These are phyloP conservation scores for Oehlia diaphana DNA, from an alignment of 192 early-diverging fungal genomes.

Conservation along the genomic window DNA sequence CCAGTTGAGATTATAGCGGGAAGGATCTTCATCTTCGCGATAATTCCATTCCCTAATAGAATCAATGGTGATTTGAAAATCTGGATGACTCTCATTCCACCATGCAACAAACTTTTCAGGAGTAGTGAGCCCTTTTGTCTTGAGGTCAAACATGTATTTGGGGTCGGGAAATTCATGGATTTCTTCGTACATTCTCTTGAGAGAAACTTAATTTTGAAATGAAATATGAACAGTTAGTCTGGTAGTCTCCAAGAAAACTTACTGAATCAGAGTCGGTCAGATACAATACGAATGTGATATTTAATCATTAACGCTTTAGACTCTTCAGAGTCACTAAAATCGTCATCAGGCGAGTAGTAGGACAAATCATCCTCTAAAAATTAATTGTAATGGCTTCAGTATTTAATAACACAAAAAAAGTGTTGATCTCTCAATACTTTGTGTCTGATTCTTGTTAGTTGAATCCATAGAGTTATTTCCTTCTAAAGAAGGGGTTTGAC, in stretches of 20 bases:
- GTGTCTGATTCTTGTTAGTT: slow-evolving; percentile 17
- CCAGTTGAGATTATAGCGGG: slow-evolving; percentile 9
- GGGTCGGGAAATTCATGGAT: slow-evolving; percentile 9
- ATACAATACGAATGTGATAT: not conserved
- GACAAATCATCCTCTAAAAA: slow-evolving; percentile 16
- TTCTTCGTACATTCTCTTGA: slow-evolving; percentile 17
- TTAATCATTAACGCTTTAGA: not conserved
- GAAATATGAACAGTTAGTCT: not conserved
- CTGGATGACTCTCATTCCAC: slow-evolving; percentile 19
- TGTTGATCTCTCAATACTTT: not conserved
- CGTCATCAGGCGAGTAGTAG: slow-evolving; percentile 10
- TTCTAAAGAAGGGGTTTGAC: not conserved
- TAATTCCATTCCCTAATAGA: slow-evolving; percentile 23
- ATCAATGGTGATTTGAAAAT: slow-evolving; percentile 18
- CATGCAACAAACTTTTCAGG: slow-evolving; percentile 20
- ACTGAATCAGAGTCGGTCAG: slow-evolving; percentile 18
- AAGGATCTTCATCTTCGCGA: slow-evolving; percentile 13
- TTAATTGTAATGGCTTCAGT: slow-evolving; percentile 19
- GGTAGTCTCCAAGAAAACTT: slow-evolving; percentile 8
- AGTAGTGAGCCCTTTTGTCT: slow-evolving; percentile 18
- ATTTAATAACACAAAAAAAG: slow-evolving; percentile 27
- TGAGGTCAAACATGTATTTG: slow-evolving; percentile 7
- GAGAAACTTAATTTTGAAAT: not conserved
- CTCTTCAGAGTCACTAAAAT: slow-evolving; percentile 27
- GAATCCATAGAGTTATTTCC: not conserved